These are phyloP conservation scores for Suaeda aralocaspica DNA, from an alignment of 148 eudicot species.

Conservation along the genomic window DNA sequence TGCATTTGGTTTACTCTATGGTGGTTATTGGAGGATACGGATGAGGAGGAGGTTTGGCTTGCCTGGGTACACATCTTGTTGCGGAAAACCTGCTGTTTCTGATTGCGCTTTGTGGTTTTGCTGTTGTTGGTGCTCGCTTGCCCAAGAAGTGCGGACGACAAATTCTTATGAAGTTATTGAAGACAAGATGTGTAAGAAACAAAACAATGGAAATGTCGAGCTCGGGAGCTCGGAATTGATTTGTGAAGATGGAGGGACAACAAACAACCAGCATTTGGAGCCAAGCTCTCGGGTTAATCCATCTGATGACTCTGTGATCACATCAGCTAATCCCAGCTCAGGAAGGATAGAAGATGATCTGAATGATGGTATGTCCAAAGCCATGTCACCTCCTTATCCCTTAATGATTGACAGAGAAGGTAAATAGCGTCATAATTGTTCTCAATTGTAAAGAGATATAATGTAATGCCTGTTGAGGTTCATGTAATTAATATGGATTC, in stretches of 20 bases:
- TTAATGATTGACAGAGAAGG: constrained; percentile 25
- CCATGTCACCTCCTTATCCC: constrained; percentile 35
- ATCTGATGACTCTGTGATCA: constrained; percentile 26
- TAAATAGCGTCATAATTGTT: constrained; percentile 13
- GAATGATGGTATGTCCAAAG: constrained; percentile 21
- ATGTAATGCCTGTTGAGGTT: background rate
- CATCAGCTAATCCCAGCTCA: constrained; percentile 25
- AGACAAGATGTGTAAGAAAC: constrained; percentile 54
- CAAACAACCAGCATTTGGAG: constrained; percentile 27
- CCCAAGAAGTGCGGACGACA: constrained; percentile 92
- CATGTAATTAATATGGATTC: constrained; percentile 13
- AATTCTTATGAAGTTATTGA: constrained; percentile 68
- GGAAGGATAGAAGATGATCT: constrained; percentile 30
- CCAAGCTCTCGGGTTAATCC: constrained; percentile 40
- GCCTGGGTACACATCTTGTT: constrained; percentile 62
- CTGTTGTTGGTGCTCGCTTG: constrained; percentile 97
- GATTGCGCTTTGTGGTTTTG: constrained; percentile 80
- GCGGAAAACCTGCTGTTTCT: constrained; percentile 53
- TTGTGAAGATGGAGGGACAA: constrained; percentile 37
- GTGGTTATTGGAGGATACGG: constrained; percentile 95
- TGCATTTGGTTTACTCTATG: constrained; percentile 76
- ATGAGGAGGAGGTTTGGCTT: constrained; percentile 87
- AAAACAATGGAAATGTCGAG: constrained; percentile 28
- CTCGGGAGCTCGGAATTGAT: constrained; percentile 36
- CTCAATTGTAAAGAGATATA: constrained; percentile 5